Evolutionary conservation across 2,329 filamentous ascomycete species (phyloP).

Genomic region (Lachnellula occidentalis): DNA sequence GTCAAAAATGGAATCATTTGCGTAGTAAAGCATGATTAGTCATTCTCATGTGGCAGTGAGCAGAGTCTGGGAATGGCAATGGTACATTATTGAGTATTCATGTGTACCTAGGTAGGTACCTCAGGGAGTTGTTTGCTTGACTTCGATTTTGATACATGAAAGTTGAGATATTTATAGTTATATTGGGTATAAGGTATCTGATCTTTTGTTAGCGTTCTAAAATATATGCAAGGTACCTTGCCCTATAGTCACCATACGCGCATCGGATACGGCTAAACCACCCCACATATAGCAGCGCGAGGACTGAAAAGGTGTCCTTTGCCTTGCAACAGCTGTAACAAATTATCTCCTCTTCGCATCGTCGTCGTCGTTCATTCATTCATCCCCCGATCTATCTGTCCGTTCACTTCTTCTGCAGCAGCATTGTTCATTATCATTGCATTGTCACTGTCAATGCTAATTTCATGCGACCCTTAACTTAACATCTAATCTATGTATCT

Average conservation of each 20-base stretch:
- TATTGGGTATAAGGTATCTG: too few species aligned
- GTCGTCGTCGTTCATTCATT: too few species aligned
- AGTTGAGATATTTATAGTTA: not conserved
- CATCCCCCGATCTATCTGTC: too few species aligned
- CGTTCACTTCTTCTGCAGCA: not conserved
- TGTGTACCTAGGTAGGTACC: not conserved
- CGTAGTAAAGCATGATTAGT: too few species aligned
- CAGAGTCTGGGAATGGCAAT: not conserved
- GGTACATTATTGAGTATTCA: not conserved
- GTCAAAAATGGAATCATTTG: not conserved
- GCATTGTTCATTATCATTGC: not conserved
- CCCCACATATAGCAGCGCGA: not conserved
- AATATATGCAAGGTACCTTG: too few species aligned
- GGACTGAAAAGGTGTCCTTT: not conserved
- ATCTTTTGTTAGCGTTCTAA: too few species aligned
- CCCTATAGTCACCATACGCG: too few species aligned
- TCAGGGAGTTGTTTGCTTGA: too few species aligned
- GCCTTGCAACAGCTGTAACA: too few species aligned
- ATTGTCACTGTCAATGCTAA: slow-evolving; percentile 1
- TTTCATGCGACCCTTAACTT: slow-evolving; percentile 6
- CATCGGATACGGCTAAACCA: too few species aligned
- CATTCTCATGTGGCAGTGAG: not conserved
- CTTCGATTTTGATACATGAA: not conserved
- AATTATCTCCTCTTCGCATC: too few species aligned
- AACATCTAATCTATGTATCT: slow-evolving; percentile 21